A percentile compares a stretch with the other conserved stretches of the same genome.
Evolutionary conservation across 106 monocot species (phyloP).

Genomic region (Dendrobium huoshanense): DNA sequence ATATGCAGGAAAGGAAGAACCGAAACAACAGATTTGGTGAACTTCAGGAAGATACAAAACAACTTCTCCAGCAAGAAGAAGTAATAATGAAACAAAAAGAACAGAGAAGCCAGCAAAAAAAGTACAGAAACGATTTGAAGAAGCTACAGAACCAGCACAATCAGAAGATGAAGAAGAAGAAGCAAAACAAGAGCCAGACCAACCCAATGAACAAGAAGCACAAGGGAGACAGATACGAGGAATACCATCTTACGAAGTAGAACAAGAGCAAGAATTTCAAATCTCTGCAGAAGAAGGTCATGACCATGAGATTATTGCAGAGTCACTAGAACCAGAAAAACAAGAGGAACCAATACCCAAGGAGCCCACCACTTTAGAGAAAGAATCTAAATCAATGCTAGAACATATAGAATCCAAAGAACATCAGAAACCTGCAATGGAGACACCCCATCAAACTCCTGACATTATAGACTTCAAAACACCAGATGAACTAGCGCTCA

Average conservation of each 20-base stretch:
- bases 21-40: too few relatives aligned
- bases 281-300: not conserved
- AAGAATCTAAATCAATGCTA: not conserved
- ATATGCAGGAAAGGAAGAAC: not conserved
- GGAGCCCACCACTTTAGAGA: not conserved
- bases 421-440: not conserved
- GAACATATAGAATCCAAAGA: conserved; percentile 1
- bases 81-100: not conserved
- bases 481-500: not conserved
- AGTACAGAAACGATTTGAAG: too few relatives aligned
- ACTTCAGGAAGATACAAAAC: too few relatives aligned
- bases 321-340: not conserved
- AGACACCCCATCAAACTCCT: not conserved
- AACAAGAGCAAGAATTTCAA: not conserved
- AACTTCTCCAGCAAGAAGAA: too few relatives aligned
- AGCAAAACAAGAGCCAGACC: not conserved
- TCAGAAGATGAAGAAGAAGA: not conserved
- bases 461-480: not conserved
- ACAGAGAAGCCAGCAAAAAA: too few relatives aligned
- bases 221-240: not conserved
- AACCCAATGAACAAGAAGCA: not conserved
- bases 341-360: not conserved
- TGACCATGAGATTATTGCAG: not conserved
- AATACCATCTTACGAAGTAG: not conserved
- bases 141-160: too few relatives aligned